phyloP scores from a whole-genome alignment of 2,329 filamentous ascomycete genomes.

The Amylocarpus encephaloides region DNA sequence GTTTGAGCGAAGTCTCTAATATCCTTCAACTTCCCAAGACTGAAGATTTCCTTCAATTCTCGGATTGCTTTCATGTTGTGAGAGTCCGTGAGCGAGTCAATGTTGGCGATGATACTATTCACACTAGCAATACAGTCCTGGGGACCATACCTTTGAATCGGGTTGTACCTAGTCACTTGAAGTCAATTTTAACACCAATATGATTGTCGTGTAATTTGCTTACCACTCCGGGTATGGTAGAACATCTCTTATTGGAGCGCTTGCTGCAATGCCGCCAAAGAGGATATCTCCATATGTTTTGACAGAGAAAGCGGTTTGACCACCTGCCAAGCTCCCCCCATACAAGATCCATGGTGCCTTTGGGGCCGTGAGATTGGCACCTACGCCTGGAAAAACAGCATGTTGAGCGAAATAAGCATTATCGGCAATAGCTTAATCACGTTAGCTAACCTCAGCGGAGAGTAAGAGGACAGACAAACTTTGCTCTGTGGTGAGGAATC shows the following conservation, averaged over 20 bases:
- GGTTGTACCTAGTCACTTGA: constrained; percentile 31
- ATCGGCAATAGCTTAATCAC: constrained; percentile 38
- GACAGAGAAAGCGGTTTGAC: constrained; percentile 38
- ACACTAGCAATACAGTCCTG: constrained; percentile 44
- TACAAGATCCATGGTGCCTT: constrained; percentile 42
- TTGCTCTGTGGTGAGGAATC: constrained; percentile 45
- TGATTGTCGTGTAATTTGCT: neutral
- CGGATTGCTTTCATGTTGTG: constrained; percentile 38
- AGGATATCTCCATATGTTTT: constrained; percentile 40
- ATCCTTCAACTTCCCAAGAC: constrained; percentile 39
- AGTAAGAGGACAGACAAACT: constrained; percentile 22
- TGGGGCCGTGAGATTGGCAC: constrained; percentile 37
- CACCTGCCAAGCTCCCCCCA: constrained; percentile 39
- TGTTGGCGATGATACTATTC: constrained; percentile 43
- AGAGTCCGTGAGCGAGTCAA: constrained; percentile 40
- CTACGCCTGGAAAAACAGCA: constrained; percentile 39
- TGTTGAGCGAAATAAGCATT: constrained; percentile 46
- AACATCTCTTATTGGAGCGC: constrained; percentile 37
- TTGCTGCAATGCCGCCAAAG: constrained; percentile 44
- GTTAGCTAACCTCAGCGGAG: neutral
- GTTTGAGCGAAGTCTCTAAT: constrained; percentile 42
- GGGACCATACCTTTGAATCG: constrained; percentile 43
- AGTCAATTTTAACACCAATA: neutral
- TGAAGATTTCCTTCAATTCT: constrained; percentile 42
- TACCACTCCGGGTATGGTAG: constrained; percentile 44